phyloP scores from a whole-genome alignment of 2,329 filamentous ascomycete genomes.

The Diaporthe nobilis region DNA sequence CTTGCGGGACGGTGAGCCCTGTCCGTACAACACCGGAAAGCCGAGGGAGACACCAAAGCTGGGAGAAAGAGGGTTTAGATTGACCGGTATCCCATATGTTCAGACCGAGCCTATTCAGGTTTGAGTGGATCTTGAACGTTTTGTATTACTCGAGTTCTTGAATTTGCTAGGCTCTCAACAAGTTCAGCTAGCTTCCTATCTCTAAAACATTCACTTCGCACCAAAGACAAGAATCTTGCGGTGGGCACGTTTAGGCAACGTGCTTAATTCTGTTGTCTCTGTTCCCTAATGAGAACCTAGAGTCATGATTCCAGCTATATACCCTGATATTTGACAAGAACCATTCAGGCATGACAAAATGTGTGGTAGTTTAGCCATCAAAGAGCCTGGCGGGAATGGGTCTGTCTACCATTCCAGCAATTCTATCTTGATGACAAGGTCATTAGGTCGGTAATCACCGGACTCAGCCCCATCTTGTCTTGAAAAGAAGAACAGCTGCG shows the following conservation, averaged over 20 bases:
- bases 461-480: not conserved
- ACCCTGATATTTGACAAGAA: too few species aligned
- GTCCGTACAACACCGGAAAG: constrained; percentile 3
- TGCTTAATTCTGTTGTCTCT: not conserved
- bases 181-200: not conserved
- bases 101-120: not conserved
- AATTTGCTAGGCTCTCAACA: not conserved
- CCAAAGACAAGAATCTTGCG: not conserved
- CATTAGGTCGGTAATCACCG: not conserved
- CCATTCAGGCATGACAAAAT: too few species aligned
- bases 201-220: fast-evolving
- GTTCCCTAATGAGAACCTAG: too few species aligned
- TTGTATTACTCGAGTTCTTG: not conserved
- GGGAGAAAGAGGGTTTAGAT: not conserved
- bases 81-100: not conserved
- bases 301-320: too few species aligned
- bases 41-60: not conserved
- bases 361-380: too few species aligned
- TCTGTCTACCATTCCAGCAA: too few species aligned
- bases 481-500: too few species aligned
- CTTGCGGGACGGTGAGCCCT: not conserved
- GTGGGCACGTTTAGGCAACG: fast-evolving
- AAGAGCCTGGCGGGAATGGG: too few species aligned
- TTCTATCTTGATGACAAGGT: not conserved
- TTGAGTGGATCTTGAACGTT: not conserved